Percentiles rank a stretch among this genome's conserved stretches.
phyloP scores from a whole-genome alignment of 805 yeast species.

The Cephaloascus fragrans region DNA sequence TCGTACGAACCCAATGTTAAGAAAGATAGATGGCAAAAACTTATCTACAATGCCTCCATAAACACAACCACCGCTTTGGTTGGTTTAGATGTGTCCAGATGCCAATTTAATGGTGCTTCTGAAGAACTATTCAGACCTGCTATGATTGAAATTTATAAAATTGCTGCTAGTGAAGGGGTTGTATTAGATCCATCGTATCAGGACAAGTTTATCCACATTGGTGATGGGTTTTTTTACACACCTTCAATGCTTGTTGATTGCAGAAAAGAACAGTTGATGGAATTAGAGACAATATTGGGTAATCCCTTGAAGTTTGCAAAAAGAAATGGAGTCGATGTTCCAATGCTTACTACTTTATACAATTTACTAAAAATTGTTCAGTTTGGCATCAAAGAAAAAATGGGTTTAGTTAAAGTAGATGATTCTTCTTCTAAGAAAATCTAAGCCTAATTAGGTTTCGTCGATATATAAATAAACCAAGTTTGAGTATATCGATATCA shows the following conservation, averaged over 20 bases:
- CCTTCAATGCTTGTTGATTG: constrained; percentile 32
- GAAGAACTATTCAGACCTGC: constrained; percentile 20
- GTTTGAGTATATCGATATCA: too few relatives aligned
- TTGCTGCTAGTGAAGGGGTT: constrained; percentile 28
- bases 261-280: constrained; percentile 25
- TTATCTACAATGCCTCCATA: constrained; percentile 23
- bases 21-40: constrained; percentile 27
- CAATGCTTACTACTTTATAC: constrained; percentile 20
- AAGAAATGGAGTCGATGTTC: constrained; percentile 24
- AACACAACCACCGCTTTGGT: constrained; percentile 24
- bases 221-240: constrained; percentile 28
- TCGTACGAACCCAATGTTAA: constrained; percentile 18
- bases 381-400: constrained; percentile 22
- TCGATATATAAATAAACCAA: too few relatives aligned
- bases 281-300: constrained; percentile 29
- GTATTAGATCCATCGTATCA: constrained; percentile 10
- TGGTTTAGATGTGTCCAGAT: constrained; percentile 22
- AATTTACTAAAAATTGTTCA: constrained; percentile 22
- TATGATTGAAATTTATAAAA: constrained; percentile 21
- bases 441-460: too few relatives aligned
- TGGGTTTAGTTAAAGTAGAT: constrained; percentile 14
- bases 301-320: constrained; percentile 16
- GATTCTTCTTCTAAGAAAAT: too few relatives aligned
- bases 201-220: constrained; percentile 21
- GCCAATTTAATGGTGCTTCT: constrained; percentile 23